A percentile compares a stretch with the other conserved stretches of the same genome.
Evolutionary conservation across 139 green algal genomes (phyloP).

Genomic region (Micractinium conductrix): DNA sequence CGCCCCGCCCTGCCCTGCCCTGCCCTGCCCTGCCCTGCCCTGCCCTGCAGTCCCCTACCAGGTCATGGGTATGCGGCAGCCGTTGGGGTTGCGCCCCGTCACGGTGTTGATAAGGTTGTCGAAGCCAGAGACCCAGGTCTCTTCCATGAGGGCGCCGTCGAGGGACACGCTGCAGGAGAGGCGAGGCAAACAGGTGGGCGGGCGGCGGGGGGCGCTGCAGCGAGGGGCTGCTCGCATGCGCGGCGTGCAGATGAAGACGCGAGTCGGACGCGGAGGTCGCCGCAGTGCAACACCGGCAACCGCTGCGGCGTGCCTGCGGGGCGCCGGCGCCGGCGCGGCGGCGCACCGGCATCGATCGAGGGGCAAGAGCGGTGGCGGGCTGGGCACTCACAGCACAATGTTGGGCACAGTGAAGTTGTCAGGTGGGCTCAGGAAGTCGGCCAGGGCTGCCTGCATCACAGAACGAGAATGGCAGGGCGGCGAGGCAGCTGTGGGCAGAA

Average conservation of each 20-base stretch:
- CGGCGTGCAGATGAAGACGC: not conserved
- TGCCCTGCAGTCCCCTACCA: too few species aligned
- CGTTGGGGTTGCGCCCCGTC: not conserved
- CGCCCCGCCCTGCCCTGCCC: too few species aligned
- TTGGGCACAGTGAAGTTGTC: not conserved
- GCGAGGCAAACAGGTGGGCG: not conserved
- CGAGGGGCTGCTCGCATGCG: not conserved
- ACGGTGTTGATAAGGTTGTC: not conserved
- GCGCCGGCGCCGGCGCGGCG: too few species aligned
- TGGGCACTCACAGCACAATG: not conserved
- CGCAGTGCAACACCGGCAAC: not conserved
- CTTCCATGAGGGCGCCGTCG: not conserved
- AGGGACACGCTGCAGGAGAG: not conserved
- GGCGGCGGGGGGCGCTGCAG: not conserved
- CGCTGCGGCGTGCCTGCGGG: too few species aligned
- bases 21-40: too few species aligned
- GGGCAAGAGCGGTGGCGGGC: too few species aligned
- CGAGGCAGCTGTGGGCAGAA: not conserved
- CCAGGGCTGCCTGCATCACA: not conserved
- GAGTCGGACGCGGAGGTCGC: too few species aligned
- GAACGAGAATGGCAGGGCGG: too few species aligned
- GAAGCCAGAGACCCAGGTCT: not conserved
- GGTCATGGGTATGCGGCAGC: conserved; percentile 6
- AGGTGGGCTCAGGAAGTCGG: not conserved
- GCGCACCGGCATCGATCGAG: not conserved